Evolutionary conservation across 768 basidiomycete genomes (phyloP), one percentile per base, ranked within the genome.

Genomic region (Neoboletus subvelutipes): DNA sequence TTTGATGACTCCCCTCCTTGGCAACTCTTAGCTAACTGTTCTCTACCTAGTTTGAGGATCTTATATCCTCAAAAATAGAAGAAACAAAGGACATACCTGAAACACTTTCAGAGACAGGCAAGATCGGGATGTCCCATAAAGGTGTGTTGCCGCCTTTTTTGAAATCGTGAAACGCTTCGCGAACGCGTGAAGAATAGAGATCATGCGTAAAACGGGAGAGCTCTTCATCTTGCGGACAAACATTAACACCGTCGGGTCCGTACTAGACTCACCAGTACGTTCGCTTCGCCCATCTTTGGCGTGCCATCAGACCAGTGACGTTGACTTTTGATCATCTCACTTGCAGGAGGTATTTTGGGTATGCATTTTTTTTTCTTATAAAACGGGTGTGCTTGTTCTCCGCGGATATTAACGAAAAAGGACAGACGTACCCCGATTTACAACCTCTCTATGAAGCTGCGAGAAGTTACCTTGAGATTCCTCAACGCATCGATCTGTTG

Each of bases 181-280:
- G 57, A 64, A 61, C 29, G 28, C 54, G 53, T 66, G 48, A 55
- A 48, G 22, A 57, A 57, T 61, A 84, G 95, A 97, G 71, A 98
- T 98, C 67, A 96, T 98, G 95, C 90, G 91, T 68, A 92, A 97
- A 73, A 98, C 96, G 60, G 95, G 95, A 43, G 90, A 94, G 64
- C 78, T 98, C 41, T 98, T 98, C 75, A 85, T 98, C 39, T 77
- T 97, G 63, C 81, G 95, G 60, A 93, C 95, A 52, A 95, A 94
- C 69, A 95, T 97, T 64, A 94, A 94, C 64, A 89, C 93, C 45
- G 94, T 97, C 52, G 95, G 95, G 46, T 95, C 94, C 33, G 94
- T 97, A n/a, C 77, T 98, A 43, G 94, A 98, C 77, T 93, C 94
- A 34, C 94, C 94, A 28, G 92, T 92, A 70, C 65, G 89, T 79